These are phyloP conservation scores for Arachnomyces sp. DNA, from an alignment of 2,329 filamentous ascomycete species.

Conservation along the genomic window DNA sequence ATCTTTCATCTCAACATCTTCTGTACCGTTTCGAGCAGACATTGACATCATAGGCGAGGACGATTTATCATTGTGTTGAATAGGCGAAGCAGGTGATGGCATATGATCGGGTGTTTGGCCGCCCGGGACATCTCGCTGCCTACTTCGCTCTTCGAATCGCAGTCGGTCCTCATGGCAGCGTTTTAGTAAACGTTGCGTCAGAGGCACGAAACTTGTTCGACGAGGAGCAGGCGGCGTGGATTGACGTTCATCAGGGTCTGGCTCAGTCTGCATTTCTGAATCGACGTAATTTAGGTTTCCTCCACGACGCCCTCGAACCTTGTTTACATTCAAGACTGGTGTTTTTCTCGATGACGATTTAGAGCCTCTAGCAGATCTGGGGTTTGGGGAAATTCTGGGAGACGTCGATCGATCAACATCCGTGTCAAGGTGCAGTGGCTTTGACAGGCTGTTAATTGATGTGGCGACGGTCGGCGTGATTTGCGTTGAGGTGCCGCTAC, in stretches of 20 bases:
- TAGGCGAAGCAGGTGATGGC: conserved; percentile 11
- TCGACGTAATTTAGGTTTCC: conserved; percentile 32
- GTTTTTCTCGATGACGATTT: conserved; percentile 23
- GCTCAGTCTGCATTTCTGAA: conserved; percentile 36
- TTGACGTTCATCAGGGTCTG: conserved; percentile 29
- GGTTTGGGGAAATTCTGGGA: conserved; percentile 16
- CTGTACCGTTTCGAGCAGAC: neutral
- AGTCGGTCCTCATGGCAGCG: conserved; percentile 35
- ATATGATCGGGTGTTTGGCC: neutral
- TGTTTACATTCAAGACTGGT: conserved; percentile 23
- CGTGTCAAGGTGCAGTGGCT: conserved; percentile 25
- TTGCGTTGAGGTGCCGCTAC: conserved; percentile 47
- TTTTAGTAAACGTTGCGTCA: conserved; percentile 36
- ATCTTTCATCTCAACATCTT: conserved; percentile 33
- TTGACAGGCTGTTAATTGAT: conserved; percentile 9
- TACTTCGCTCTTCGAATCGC: conserved; percentile 24
- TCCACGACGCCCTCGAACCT: conserved; percentile 17
- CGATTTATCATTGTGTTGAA: conserved; percentile 10
- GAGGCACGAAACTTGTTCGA: conserved; percentile 29
- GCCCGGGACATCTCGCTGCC: conserved; percentile 14
- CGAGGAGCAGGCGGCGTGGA: conserved; percentile 14
- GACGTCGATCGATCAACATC: conserved; percentile 23
- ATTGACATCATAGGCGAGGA: no score
- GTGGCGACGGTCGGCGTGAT: conserved; percentile 25
- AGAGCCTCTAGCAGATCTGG: conserved; percentile 18